Evolutionary conservation across 305 asterid genomes (phyloP).

Genomic region (Andrographis paniculata): DNA sequence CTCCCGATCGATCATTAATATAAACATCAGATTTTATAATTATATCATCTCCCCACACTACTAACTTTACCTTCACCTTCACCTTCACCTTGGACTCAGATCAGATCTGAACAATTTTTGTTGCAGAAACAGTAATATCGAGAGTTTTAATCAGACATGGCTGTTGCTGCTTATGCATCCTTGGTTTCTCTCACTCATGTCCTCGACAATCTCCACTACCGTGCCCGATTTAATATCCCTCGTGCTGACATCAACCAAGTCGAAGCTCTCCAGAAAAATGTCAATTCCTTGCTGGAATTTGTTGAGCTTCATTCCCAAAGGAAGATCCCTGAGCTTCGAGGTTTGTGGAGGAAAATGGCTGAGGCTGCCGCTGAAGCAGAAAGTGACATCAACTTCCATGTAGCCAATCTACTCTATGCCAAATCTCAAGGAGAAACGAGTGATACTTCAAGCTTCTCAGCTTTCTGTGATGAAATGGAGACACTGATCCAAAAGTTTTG

Average conservation of each 20-base stretch:
- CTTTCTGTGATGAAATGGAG: background rate
- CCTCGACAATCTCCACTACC: background rate
- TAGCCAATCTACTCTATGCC: background rate
- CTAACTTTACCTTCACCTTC: no score
- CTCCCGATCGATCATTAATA: no score
- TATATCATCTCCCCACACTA: no score
- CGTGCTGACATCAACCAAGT: background rate
- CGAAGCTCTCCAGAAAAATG: background rate
- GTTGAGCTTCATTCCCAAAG: background rate
- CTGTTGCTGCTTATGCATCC: no score
- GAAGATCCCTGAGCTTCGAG: background rate
- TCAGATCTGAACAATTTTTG: no score
- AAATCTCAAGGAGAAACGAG: background rate
- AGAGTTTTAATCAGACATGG: background rate
- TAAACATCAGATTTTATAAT: no score
- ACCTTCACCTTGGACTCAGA: no score
- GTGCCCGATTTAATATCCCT: background rate
- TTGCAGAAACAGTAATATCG: no score
- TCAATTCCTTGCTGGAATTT: background rate
- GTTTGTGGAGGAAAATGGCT: conserved; percentile 1
- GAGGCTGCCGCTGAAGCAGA: conserved; percentile 3
- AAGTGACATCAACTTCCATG: background rate
- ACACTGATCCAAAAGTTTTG: background rate
- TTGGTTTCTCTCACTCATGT: background rate
- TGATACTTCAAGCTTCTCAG: background rate